Base-by-base conservation (phyloP, 1,284 basidiomycete genomes). In the Peniophora sp. region DNA sequence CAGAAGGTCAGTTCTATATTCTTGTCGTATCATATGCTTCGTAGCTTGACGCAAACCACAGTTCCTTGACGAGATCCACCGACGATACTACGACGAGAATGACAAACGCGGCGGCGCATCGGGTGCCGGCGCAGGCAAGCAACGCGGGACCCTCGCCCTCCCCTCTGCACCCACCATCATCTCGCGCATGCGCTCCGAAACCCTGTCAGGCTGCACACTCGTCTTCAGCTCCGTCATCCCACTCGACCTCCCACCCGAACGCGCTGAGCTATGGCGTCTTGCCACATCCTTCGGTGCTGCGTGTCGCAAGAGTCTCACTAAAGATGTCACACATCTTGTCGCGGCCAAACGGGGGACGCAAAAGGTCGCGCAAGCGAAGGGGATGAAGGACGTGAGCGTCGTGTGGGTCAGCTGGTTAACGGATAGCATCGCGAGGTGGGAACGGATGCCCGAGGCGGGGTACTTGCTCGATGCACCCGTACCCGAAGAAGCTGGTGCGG, bases 211-310 rank as follows among this genome's bases (percentile, higher is more conserved):
- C 22, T 79, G 86, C 43, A 80, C 87, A 59, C 78, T 99, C 23
- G 75, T 95, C 24, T 98, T 99, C 66, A 97, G 95, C 0, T 90
- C 92, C 49, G 83, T 99, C 43, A 94, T 98, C 51, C 94, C 96
- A 1, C 79, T 95, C 22, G 86, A 92, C 56, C 82, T 81, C 8
- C 71, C 72, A 53, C 86, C 91, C 24, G 85, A 93, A 62, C 73
- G 79, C 9, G 88, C 89, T 14, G 91, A 96, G 57, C 82, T 93
- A 48, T 98, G 95, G 95, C 78, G 81, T 53, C 76, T 87, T 58
- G 92, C 96, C 3, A 75, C 79, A 47, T 84, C 88, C 64, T 99
- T 97, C 61, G 96, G 96, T 15, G 96, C 96, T 0, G 72, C 70
- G 37, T 93, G 91, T 64, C 76, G 83, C 36, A 79, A 78, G 15